Conservation (phyloP, 768 basidiomycete species). For the Agrocybe chaxingu region DNA sequence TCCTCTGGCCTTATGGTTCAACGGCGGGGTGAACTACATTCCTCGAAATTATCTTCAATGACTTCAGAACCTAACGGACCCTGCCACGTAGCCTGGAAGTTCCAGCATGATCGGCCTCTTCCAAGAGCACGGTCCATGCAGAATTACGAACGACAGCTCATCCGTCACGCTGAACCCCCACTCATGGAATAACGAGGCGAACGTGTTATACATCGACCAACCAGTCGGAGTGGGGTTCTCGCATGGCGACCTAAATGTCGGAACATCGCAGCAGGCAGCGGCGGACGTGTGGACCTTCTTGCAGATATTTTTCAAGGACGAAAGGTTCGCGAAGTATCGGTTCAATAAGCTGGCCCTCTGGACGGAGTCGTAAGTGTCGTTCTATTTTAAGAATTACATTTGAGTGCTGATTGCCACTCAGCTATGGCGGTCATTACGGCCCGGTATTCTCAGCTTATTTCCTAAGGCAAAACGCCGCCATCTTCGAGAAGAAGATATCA, state of each 20-base stretch:
- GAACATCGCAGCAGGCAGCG: constrained; percentile 52
- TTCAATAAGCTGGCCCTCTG: constrained; percentile 51
- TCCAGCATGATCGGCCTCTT: constrained; percentile 63
- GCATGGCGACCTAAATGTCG: constrained; percentile 45
- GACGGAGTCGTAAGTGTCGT: constrained; percentile 51
- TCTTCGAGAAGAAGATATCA: constrained; percentile 38
- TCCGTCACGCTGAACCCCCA: constrained; percentile 47
- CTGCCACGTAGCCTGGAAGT: constrained; percentile 41
- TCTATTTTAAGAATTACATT: background rate
- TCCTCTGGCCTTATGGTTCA: constrained; percentile 66
- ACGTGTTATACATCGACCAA: constrained; percentile 62
- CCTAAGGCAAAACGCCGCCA: constrained; percentile 56
- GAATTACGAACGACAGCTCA: constrained; percentile 51
- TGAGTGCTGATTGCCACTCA: constrained; percentile 15
- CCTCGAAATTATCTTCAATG: background rate
- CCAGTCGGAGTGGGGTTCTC: constrained; percentile 65
- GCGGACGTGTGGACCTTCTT: constrained; percentile 59
- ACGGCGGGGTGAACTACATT: constrained; percentile 46
- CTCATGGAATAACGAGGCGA: constrained; percentile 58
- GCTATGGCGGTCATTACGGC: constrained; percentile 71
- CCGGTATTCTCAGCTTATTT: constrained; percentile 66
- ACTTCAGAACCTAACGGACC: background rate
- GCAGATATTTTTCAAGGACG: constrained; percentile 58
- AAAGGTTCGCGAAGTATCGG: constrained; percentile 47
- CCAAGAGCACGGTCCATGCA: constrained; percentile 77